phyloP scores from a whole-genome alignment of 2,329 filamentous ascomycete species.

The Colletotrichum sp. region DNA sequence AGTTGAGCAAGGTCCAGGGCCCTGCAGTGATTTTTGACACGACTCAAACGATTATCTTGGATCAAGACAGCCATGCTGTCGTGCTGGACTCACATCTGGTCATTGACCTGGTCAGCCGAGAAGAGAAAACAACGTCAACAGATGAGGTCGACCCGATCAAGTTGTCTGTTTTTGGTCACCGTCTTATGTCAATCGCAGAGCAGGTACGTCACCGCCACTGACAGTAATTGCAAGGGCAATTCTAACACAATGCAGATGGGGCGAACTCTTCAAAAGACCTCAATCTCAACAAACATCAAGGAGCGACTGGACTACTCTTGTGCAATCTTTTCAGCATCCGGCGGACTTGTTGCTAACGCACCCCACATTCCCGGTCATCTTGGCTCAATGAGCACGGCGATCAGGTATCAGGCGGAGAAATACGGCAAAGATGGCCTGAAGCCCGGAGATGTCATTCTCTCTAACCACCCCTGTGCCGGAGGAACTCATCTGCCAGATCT shows the following conservation, averaged over 20 bases:
- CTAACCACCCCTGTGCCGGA: conserved; percentile 43
- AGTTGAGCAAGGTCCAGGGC: conserved; percentile 39
- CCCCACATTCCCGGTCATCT: conserved; percentile 79
- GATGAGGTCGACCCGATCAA: conserved; percentile 72
- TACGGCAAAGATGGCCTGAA: conserved; percentile 75
- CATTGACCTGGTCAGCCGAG: conserved; percentile 31
- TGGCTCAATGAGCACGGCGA: conserved; percentile 80
- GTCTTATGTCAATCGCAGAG: conserved; percentile 83
- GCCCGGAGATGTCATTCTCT: conserved; percentile 76
- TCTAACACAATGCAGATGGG: conserved; percentile 64
- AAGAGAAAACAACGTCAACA: conserved; percentile 58
- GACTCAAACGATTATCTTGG: conserved; percentile 73
- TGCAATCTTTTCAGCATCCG: conserved; percentile 75
- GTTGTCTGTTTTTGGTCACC: conserved; percentile 76
- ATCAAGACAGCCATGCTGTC: conserved; percentile 51
- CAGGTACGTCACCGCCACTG: conserved; percentile 31
- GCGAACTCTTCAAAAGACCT: conserved; percentile 76
- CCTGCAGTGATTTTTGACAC: conserved; percentile 76
- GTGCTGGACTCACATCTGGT: conserved; percentile 40
- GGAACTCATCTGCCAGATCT: conserved; percentile 46
- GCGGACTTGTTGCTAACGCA: conserved; percentile 75
- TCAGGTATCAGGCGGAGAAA: conserved; percentile 65
- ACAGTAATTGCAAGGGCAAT: not conserved
- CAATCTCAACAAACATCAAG: conserved; percentile 78
- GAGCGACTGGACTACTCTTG: conserved; percentile 82